A percentile compares a stretch with the other conserved stretches of the same genome.
Conservation (phyloP, 148 eudicot species). For the Fagopyrum esculentum region DNA sequence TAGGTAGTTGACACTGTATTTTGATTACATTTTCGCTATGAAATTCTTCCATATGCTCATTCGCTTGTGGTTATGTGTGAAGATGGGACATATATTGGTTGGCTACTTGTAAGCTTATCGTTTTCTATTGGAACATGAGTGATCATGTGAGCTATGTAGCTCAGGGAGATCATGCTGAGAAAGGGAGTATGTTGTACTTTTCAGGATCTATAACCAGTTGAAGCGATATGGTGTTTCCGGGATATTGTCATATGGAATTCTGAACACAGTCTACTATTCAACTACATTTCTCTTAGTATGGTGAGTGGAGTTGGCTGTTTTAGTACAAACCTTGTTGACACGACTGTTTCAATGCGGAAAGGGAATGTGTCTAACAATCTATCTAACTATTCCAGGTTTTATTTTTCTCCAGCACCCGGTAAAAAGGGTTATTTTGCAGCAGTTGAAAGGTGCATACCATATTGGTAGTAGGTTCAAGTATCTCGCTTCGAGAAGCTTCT, state of each 20-base stretch:
- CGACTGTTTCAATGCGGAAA: not conserved
- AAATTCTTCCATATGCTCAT: not conserved
- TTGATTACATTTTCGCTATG: not conserved
- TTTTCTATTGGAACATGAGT: not conserved
- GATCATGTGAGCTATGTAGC: not conserved
- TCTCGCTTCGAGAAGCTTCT: not conserved
- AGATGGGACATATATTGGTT: not conserved
- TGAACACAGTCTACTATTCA: constrained; percentile 72
- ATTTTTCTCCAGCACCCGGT: constrained; percentile 76
- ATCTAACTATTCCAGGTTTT: constrained; percentile 40
- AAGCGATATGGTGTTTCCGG: constrained; percentile 70
- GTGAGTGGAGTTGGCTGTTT: constrained; percentile 24
- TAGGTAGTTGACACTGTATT: not conserved
- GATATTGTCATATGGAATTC: constrained; percentile 62
- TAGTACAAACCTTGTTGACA: not conserved
- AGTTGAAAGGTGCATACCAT: constrained; percentile 36
- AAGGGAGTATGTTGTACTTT: constrained; percentile 2
- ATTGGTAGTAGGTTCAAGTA: not conserved
- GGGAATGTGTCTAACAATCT: constrained; percentile 1
- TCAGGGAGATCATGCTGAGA: not conserved
- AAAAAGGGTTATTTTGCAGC: constrained; percentile 82
- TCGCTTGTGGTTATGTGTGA: not conserved
- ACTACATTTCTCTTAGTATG: constrained; percentile 67
- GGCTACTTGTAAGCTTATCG: not conserved
- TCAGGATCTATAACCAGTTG: constrained; percentile 46